These are phyloP conservation scores for Trypanosoma lewisi DNA, from an alignment of 208 protist species.

Conservation along the genomic window DNA sequence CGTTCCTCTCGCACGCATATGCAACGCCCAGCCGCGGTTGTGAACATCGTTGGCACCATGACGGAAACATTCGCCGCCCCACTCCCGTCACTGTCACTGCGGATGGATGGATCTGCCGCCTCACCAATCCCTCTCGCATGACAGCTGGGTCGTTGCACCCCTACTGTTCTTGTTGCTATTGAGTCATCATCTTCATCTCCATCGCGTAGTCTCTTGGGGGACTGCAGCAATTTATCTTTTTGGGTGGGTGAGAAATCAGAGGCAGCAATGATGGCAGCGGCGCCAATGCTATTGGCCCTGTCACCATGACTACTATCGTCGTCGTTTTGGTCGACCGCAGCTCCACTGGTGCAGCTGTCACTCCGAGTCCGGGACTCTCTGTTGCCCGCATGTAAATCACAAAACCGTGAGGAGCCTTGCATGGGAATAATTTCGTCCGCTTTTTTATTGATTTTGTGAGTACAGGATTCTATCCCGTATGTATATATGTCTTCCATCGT, in stretches of 20 bases:
- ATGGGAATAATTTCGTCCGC: neutral
- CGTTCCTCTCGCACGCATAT: constrained; percentile 60
- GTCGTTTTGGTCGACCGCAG: neutral
- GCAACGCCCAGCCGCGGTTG: constrained; percentile 43
- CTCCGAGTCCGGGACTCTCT: neutral
- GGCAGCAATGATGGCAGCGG: neutral
- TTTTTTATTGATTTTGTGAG: neutral
- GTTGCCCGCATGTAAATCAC: neutral
- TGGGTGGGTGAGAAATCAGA: neutral
- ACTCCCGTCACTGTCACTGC: neutral
- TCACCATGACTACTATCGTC: neutral
- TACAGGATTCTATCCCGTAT: neutral
- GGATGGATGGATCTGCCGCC: neutral
- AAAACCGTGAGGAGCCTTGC: neutral
- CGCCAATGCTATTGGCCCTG: neutral
- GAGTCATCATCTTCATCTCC: neutral
- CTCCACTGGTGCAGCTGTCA: neutral
- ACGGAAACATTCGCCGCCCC: constrained; percentile 10
- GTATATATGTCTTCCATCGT: neutral
- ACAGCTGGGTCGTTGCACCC: too few relatives aligned
- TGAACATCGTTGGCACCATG: constrained; percentile 61
- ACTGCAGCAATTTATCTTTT: neutral
- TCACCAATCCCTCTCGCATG: neutral
- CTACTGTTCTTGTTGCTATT: neutral
- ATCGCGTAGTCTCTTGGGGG: neutral